Conservation (phyloP, 1,284 basidiomycete genomes). For the Neotropicomus parvogracilis region DNA sequence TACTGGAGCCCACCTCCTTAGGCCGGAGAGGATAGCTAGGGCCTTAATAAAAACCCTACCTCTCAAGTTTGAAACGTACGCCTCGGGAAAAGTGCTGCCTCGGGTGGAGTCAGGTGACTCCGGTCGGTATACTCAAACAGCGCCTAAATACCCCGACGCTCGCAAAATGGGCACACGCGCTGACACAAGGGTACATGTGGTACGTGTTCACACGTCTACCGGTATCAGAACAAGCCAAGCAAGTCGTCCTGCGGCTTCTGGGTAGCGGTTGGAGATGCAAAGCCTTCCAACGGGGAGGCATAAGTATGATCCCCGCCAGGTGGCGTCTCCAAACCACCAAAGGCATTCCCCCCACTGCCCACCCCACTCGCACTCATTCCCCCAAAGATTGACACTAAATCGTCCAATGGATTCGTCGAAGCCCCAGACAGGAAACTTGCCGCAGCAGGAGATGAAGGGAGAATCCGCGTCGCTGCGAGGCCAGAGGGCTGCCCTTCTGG, state of each 20-base stretch:
- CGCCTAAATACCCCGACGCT: too few species aligned
- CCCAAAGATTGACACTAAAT: slow-evolving; percentile 86
- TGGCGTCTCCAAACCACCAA: slow-evolving; percentile 16
- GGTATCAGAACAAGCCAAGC: slow-evolving; percentile 46
- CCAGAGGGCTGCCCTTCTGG: slow-evolving; percentile 60
- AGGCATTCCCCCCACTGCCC: slow-evolving; percentile 4
- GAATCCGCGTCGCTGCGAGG: slow-evolving; percentile 68
- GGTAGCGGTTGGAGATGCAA: slow-evolving; percentile 13
- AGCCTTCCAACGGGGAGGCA: slow-evolving; percentile 14
- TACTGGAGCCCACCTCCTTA: too few species aligned
- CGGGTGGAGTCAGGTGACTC: too few species aligned
- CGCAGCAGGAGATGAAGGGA: slow-evolving; percentile 69
- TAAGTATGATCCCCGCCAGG: neutral
- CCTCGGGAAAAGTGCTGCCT: too few species aligned
- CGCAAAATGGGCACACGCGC: neutral
- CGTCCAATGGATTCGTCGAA: slow-evolving; percentile 84
- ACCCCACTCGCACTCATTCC: slow-evolving; percentile 33
- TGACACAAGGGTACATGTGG: slow-evolving; percentile 5
- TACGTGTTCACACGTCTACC: slow-evolving; percentile 12
- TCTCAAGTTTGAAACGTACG: too few species aligned
- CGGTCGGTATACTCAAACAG: too few species aligned
- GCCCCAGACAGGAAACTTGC: slow-evolving; percentile 66
- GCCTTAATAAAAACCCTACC: too few species aligned
- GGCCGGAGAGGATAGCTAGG: too few species aligned
- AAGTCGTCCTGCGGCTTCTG: slow-evolving; percentile 46